Evolutionary conservation across 495 filamentous ascomycete genomes (phyloP).

Genomic region (Neurospora tetraspora): DNA sequence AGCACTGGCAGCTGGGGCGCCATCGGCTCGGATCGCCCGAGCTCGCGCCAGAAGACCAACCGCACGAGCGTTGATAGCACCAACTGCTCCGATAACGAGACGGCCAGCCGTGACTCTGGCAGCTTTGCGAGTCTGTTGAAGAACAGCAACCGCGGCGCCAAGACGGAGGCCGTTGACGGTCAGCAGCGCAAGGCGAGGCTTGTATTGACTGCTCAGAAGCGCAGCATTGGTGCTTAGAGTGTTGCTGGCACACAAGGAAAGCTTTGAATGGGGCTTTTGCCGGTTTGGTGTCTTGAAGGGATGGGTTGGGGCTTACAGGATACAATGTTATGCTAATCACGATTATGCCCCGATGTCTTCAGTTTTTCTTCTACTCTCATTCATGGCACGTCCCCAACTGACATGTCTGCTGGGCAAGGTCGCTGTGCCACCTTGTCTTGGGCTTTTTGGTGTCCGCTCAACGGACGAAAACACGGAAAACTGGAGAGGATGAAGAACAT

Average conservation of each 20-base stretch:
- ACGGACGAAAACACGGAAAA: neutral
- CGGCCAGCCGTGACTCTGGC: conserved; percentile 15
- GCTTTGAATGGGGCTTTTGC: neutral
- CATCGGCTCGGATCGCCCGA: conserved; percentile 70
- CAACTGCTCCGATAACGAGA: conserved; percentile 39
- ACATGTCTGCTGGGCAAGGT: neutral
- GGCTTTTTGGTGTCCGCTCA: neutral
- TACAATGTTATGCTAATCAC: conserved; percentile 26
- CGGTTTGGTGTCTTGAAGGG: neutral
- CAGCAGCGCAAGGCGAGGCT: conserved; percentile 77
- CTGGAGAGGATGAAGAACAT: neutral
- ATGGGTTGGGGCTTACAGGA: conserved; percentile 4
- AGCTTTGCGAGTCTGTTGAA: conserved; percentile 52
- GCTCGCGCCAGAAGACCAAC: conserved; percentile 47
- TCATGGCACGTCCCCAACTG: neutral
- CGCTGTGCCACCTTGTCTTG: neutral
- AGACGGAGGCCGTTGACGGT: conserved; percentile 41
- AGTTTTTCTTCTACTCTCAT: conserved; percentile 5
- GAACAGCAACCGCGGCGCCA: conserved; percentile 35
- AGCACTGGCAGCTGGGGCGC: conserved; percentile 60
- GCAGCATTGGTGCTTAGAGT: conserved; percentile 42
- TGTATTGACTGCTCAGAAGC: conserved; percentile 84
- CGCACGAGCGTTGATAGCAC: conserved; percentile 53
- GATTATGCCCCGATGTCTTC: conserved; percentile 23
- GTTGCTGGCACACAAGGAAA: neutral